Conservation (phyloP, 352 stramenopile species). For the Phytophthora foliorum region DNA sequence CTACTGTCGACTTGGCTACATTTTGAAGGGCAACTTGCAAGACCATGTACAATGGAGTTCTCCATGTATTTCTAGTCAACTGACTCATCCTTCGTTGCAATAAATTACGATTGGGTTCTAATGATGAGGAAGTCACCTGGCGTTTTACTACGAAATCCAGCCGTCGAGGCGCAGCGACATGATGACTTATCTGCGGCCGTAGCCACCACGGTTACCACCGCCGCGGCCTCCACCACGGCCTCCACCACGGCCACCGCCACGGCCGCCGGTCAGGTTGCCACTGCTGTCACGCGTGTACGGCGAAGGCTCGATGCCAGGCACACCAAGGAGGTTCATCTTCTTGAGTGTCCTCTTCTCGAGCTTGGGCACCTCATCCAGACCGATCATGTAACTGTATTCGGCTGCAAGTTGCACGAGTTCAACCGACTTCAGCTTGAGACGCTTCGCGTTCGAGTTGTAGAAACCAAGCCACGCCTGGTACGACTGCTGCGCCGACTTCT, state of each 20-base stretch:
- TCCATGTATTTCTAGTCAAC: slow-evolving; percentile 31
- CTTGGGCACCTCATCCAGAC: slow-evolving; percentile 72
- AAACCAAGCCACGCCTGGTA: slow-evolving; percentile 97
- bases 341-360: slow-evolving; percentile 89
- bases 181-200: slow-evolving; percentile 40
- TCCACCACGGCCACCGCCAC: slow-evolving; percentile 19
- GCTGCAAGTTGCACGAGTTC: slow-evolving; percentile 85
- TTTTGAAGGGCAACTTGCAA: too few species aligned
- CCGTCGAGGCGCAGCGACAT: slow-evolving; percentile 8
- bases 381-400: slow-evolving; percentile 61
- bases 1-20: too few species aligned
- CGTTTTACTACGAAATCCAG: slow-evolving; percentile 29
- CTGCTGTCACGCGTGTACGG: slow-evolving; percentile 49
- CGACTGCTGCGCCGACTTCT: slow-evolving; percentile 86
- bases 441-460: slow-evolving; percentile 90
- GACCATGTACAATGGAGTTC: not conserved
- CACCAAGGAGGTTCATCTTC: slow-evolving; percentile 89
- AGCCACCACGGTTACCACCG: slow-evolving; percentile 28
- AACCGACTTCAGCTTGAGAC: slow-evolving; percentile 49
- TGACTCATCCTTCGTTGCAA: slow-evolving; percentile 53
- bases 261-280: slow-evolving; percentile 21
- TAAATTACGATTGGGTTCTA: slow-evolving; percentile 53
- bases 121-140: slow-evolving; percentile 49
- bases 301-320: slow-evolving; percentile 68
- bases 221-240: slow-evolving; percentile 24